Evolutionary conservation across 257 asterid species (phyloP).

Genomic region (Anisodus acutangulus): DNA sequence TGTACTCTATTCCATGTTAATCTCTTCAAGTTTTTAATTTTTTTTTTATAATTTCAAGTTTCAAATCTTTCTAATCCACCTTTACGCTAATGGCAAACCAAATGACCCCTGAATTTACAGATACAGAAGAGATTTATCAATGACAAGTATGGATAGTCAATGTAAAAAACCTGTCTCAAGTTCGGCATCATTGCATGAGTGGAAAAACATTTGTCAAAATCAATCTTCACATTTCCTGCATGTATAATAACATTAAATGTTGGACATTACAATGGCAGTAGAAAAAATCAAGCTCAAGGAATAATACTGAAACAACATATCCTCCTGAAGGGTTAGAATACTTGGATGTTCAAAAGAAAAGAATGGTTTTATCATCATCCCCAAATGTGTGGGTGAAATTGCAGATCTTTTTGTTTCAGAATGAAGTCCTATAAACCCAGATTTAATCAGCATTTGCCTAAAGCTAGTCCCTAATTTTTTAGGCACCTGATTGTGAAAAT

Average conservation of each 20-base stretch:
- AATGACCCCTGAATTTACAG: constrained; percentile 5
- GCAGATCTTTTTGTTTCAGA: neutral
- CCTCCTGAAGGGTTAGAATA: neutral
- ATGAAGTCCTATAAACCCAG: constrained; percentile 13
- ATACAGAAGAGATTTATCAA: neutral
- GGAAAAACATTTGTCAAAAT: constrained; percentile 84
- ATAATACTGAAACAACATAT: neutral
- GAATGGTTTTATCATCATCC: constrained; percentile 9
- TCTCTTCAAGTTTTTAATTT: constrained; percentile 15
- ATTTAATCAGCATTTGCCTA: constrained; percentile 25
- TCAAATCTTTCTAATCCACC: neutral
- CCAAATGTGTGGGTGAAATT: neutral
- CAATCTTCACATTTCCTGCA: constrained; percentile 80
- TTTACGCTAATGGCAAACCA: neutral
- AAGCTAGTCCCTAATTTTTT: neutral
- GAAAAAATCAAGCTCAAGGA: constrained; percentile 16
- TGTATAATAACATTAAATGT: neutral
- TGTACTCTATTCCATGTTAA: neutral
- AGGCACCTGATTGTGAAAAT: neutral
- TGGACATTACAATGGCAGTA: neutral
- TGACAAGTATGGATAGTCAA: constrained; percentile 10
- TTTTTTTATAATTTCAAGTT: neutral
- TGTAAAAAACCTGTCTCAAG: constrained; percentile 70
- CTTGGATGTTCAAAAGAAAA: neutral
- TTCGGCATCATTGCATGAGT: constrained; percentile 84